Base-by-base conservation (phyloP, 2,329 filamentous ascomycete species). In the Cercospora zeina region DNA sequence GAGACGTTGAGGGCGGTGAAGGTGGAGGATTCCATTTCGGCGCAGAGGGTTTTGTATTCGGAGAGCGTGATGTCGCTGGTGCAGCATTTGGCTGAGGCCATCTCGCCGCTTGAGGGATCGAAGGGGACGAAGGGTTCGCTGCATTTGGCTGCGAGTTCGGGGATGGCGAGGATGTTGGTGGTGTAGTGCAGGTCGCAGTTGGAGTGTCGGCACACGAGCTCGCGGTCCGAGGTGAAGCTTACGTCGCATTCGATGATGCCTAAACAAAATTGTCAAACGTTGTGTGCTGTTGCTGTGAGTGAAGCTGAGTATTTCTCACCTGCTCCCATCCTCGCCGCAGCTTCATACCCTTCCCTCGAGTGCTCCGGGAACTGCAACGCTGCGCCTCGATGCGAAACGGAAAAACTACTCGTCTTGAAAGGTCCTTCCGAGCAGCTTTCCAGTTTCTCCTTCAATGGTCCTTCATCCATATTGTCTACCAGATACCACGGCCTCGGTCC, bases 151-250 rank as follows among this genome's bases (percentile, higher is more conserved):
- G 84, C 85, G 54, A 89, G 82, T 66, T 84, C 82, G 10, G 87
- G 84, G 54, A 82, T 79, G 53, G 79, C 73, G 65, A 89, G 80
- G 71, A 89, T 87, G 76, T 89, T 84, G 71, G 87, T 89, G 8
- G 87, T 89, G 21, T 83, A 86, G 77, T 89, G 86, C 42, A 89
- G 76, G 69, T 89, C 87, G 75, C 87, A 89, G 67, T 87, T 83
- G 51, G 82, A 83, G 76, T 89, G 87, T 53, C 87, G 83, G 76
- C 87, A 89, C 49, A 89, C 86, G n/a, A 89, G 82, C 71, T 85
- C 76, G 31, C 80, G 80, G 73, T 89, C 87, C 66, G 79, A 81
- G 62, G 87, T 89, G 76, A 89, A 89, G 36, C 83, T 80, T 14
- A 88, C 86, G 72, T 89, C 87, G 74, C 87, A 89, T 75, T 89